phyloP scores from a whole-genome alignment of 768 basidiomycete genomes.

The Trichaptum fuscoviolaceum region DNA sequence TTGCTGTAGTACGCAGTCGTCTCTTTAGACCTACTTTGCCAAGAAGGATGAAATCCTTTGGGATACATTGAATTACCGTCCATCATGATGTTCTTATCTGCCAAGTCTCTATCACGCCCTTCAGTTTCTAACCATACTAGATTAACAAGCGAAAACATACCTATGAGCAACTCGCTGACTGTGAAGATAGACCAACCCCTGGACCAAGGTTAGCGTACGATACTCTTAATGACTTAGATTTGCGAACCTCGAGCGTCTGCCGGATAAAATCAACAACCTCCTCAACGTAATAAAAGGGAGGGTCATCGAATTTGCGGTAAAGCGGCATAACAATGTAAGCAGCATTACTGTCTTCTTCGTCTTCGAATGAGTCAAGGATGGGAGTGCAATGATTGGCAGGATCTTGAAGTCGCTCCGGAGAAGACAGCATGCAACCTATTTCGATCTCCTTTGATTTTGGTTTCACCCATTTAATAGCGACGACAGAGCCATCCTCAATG shows the following conservation, averaged over 20 bases:
- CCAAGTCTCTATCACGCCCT: slow-evolving; percentile 6
- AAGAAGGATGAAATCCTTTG: no score
- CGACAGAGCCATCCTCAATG: no score
- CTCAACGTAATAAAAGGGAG: slow-evolving; percentile 20
- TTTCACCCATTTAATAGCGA: no score
- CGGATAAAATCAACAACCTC: slow-evolving; percentile 14
- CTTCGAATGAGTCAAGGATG: slow-evolving; percentile 18
- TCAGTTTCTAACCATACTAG: neutral
- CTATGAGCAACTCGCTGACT: slow-evolving; percentile 9
- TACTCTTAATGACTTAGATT: neutral
- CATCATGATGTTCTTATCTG: slow-evolving; percentile 30
- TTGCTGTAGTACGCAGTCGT: neutral
- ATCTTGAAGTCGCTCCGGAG: neutral
- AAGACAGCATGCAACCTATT: neutral
- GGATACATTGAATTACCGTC: no score
- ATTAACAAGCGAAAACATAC: slow-evolving; percentile 1
- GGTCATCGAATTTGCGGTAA: slow-evolving; percentile 31
- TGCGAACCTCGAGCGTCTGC: slow-evolving; percentile 13
- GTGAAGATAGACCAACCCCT: slow-evolving; percentile 13
- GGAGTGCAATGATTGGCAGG: slow-evolving; percentile 13
- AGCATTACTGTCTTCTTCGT: slow-evolving; percentile 12
- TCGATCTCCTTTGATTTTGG: no score
- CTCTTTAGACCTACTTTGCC: slow-evolving; percentile 24
- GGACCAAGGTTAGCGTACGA: neutral
- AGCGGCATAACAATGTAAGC: slow-evolving; percentile 31